Evolutionary conservation across 169 alveolate genomes (phyloP).

Genomic region (Condylostoma magnum): DNA sequence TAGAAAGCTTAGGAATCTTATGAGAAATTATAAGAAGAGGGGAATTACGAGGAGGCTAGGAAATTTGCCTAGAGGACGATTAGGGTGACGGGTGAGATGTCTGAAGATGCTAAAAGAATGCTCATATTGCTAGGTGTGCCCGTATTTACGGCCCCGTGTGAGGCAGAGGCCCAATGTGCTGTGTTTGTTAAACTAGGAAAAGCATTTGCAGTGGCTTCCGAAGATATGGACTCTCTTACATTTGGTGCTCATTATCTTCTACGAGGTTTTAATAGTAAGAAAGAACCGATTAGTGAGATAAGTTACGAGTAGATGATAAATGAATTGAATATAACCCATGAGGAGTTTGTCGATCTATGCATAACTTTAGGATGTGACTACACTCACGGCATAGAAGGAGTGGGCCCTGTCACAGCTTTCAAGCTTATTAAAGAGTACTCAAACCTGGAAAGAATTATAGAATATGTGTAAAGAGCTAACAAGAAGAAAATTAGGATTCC

Average conservation of each 20-base stretch:
- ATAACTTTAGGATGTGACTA: conserved; percentile 98
- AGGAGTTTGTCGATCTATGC: conserved; percentile 95
- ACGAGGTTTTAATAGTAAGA: conserved; percentile 68
- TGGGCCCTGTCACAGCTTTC: conserved; percentile 94
- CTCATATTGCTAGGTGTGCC: conserved; percentile 94
- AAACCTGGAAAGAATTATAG: conserved; percentile 86
- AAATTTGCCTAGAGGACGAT: conserved; percentile 91
- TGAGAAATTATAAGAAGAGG: conserved; percentile 67
- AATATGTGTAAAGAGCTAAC: conserved; percentile 62
- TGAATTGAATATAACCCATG: conserved; percentile 82
- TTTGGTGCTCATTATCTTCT: conserved; percentile 91
- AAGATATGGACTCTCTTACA: conserved; percentile 97
- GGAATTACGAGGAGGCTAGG: conserved; percentile 82
- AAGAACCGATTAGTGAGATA: conserved; percentile 66
- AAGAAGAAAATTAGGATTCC: conserved; percentile 52
- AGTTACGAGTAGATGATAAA: conserved; percentile 58
- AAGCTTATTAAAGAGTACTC: conserved; percentile 86
- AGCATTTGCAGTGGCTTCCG: conserved; percentile 96
- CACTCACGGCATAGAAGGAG: conserved; percentile 71
- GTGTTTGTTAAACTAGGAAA: conserved; percentile 86
- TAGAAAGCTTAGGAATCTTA: conserved; percentile 73
- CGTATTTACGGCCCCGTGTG: conserved; percentile 93
- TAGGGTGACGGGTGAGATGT: conserved; percentile 90
- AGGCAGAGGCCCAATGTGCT: conserved; percentile 98
- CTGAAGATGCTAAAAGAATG: conserved; percentile 89